Conservation (phyloP, 768 basidiomycete species). For the Trametes coccinea region DNA sequence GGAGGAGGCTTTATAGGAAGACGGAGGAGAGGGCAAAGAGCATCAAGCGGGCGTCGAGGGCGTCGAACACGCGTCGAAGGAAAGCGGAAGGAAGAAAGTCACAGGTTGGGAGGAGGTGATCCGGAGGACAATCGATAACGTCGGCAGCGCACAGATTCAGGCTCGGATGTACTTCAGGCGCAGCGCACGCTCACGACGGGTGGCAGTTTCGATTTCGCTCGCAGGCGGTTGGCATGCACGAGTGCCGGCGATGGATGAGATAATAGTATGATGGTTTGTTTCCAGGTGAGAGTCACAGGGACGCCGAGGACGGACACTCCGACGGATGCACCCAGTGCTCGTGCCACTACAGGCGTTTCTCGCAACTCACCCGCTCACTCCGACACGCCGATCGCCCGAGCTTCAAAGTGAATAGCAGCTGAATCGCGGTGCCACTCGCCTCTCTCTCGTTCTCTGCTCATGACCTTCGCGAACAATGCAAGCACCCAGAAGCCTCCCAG, state of each 20-base stretch:
- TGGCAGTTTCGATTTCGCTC: constrained; percentile 4
- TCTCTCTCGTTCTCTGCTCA: neutral
- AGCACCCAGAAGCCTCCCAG: constrained; percentile 3
- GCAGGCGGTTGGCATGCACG: constrained; percentile 8
- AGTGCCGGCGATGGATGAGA: too few relatives aligned
- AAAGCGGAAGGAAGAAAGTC: constrained; percentile 18
- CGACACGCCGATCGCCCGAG: constrained; percentile 7
- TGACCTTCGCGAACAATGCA: constrained; percentile 14
- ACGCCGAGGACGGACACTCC: neutral
- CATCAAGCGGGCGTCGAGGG: constrained; percentile 20
- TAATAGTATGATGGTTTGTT: too few relatives aligned
- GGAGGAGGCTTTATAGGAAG: constrained; percentile 36
- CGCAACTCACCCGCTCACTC: neutral
- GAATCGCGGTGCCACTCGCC: constrained; percentile 5
- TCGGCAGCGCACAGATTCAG: constrained; percentile 12
- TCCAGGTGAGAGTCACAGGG: constrained; percentile 14
- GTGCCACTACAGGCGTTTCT: neutral
- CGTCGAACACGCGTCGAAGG: constrained; percentile 11
- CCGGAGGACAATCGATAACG: constrained; percentile 31
- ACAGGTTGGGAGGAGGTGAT: constrained; percentile 29
- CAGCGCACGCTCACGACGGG: neutral
- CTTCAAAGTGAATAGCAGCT: neutral
- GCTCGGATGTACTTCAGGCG: too few relatives aligned
- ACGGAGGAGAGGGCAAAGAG: constrained; percentile 17
- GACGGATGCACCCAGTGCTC: too few relatives aligned